These are phyloP conservation scores for Madurella mycetomatis DNA, from an alignment of 2,329 filamentous ascomycete species.

Conservation along the genomic window DNA sequence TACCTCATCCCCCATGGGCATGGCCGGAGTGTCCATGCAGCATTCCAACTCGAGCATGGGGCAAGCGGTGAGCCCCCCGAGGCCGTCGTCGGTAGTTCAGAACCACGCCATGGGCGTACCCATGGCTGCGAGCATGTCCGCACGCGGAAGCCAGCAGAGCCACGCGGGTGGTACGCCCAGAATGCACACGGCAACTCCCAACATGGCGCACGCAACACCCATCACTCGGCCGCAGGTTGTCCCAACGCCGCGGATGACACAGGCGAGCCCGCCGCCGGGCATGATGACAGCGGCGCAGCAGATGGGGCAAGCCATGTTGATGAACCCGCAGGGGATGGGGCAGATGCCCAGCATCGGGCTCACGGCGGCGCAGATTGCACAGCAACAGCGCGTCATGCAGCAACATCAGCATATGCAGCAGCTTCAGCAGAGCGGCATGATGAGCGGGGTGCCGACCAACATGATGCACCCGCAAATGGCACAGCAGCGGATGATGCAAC, in stretches of 20 bases:
- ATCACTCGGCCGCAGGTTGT: conserved; percentile 47
- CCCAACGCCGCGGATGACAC: conserved; percentile 58
- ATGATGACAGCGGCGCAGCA: conserved; percentile 52
- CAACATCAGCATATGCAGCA: conserved; percentile 38
- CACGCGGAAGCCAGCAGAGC: conserved; percentile 62
- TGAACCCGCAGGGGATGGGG: conserved; percentile 43
- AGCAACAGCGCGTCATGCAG: conserved; percentile 44
- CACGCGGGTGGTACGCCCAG: conserved; percentile 60
- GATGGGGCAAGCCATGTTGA: conserved; percentile 50
- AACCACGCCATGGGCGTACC: conserved; percentile 55
- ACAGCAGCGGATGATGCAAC: conserved; percentile 37
- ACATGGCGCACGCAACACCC: conserved; percentile 56
- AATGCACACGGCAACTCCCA: conserved; percentile 58
- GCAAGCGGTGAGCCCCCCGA: conserved; percentile 53
- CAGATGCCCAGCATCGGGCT: conserved; percentile 37
- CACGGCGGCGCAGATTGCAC: conserved; percentile 41
- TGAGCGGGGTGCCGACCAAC: conserved; percentile 36
- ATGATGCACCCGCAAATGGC: conserved; percentile 32
- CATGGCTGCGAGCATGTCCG: conserved; percentile 60
- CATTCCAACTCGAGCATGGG: conserved; percentile 64
- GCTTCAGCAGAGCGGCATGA: conserved; percentile 37
- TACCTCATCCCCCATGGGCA: conserved; percentile 62
- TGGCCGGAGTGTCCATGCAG: conserved; percentile 56
- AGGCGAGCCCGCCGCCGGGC: conserved; percentile 57
- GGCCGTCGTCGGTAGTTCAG: conserved; percentile 63